These are phyloP conservation scores for Gillenia trifoliata DNA, from an alignment of 306 rosid genomes.

Conservation along the genomic window DNA sequence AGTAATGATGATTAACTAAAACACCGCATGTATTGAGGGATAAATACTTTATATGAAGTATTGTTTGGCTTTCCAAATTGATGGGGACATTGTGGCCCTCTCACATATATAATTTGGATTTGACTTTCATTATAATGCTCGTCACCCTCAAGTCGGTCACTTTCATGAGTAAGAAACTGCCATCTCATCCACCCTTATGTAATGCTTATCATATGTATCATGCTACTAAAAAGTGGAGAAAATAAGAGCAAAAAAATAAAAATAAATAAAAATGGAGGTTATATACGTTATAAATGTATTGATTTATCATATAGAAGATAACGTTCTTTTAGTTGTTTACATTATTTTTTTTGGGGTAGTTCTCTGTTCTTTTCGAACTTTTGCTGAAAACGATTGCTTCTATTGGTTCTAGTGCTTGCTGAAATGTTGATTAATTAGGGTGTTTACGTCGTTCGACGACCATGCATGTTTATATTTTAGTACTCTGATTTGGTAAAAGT, in stretches of 20 bases:
- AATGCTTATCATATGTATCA: not conserved
- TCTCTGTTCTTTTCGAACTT: not conserved
- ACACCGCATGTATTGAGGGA: not conserved
- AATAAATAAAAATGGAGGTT: not conserved
- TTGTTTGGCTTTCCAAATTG: conserved; percentile 26
- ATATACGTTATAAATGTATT: not conserved
- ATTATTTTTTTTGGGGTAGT: not conserved
- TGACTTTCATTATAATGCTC: conserved; percentile 26
- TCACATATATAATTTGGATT: conserved; percentile 28
- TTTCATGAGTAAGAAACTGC: not conserved
- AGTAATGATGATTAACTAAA: conserved; percentile 6
- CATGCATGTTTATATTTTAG: not conserved
- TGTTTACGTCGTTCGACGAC: not conserved
- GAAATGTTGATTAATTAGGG: conserved; percentile 3
- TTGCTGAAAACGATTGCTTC: not conserved
- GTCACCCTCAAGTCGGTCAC: conserved; percentile 27
- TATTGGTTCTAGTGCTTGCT: not conserved
- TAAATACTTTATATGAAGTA: not conserved
- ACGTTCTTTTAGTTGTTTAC: not conserved
- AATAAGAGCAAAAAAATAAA: too few relatives aligned
- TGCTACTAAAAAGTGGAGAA: not conserved
- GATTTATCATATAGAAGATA: not conserved
- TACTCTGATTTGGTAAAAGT: not conserved
- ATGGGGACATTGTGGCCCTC: conserved; percentile 35
- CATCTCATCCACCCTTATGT: not conserved